Percentiles rank a stretch among this genome's conserved stretches.
phyloP scores from a whole-genome alignment of 1,284 basidiomycete species.

The Marasmius oreades region DNA sequence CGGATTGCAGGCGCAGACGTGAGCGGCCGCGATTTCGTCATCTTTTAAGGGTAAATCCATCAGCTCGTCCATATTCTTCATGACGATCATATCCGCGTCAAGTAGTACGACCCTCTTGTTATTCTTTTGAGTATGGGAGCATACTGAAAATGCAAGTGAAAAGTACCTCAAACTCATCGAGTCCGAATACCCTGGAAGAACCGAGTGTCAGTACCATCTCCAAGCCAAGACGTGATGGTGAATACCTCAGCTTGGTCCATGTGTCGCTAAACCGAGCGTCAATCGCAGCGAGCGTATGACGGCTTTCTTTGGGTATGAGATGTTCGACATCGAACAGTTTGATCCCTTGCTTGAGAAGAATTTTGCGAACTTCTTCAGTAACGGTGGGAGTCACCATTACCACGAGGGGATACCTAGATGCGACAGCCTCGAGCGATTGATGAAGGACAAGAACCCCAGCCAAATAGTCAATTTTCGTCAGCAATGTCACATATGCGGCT shows the following conservation, averaged over 20 bases:
- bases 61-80: conserved; percentile 89
- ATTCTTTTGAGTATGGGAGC: neutral
- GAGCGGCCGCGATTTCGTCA: conserved; percentile 81
- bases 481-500: conserved; percentile 58
- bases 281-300: conserved; percentile 44
- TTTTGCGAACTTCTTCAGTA: conserved; percentile 46
- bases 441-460: conserved; percentile 74
- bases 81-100: conserved; percentile 69
- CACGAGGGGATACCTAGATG: conserved; percentile 76
- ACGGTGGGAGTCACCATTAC: conserved; percentile 75
- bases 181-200: conserved; percentile 62
- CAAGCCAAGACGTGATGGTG: neutral
- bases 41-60: conserved; percentile 65
- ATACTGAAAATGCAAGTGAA: neutral
- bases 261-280: conserved; percentile 79
- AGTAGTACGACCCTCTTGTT: conserved; percentile 60
- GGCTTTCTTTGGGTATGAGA: conserved; percentile 53
- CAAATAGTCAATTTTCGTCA: conserved; percentile 69
- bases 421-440: conserved; percentile 57
- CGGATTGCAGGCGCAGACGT: conserved; percentile 94
- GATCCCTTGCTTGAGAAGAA: conserved; percentile 57
- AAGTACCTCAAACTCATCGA: conserved; percentile 70
- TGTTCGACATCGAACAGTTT: conserved; percentile 54
- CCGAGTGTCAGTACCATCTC: too few relatives aligned
- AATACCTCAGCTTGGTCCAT: conserved; percentile 82